These are phyloP conservation scores for Trametes hirsuta DNA, from an alignment of 1,284 basidiomycete genomes.

Conservation along the genomic window DNA sequence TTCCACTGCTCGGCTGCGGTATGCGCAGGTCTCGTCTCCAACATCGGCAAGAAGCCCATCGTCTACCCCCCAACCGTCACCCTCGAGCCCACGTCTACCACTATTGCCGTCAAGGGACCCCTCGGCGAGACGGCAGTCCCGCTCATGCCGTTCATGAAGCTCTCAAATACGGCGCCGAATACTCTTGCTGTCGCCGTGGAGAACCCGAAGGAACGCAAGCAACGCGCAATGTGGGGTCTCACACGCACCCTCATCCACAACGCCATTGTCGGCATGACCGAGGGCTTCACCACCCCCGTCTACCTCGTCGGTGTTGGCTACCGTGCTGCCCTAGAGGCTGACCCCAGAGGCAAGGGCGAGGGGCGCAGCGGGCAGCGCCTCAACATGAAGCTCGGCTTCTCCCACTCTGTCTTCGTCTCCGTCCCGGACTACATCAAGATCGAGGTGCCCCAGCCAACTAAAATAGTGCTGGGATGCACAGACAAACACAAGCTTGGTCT, in stretches of 20 bases:
- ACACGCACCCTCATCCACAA: conserved; percentile 90
- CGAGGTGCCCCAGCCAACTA: conserved; percentile 71
- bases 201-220: conserved; percentile 71
- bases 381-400: conserved; percentile 91
- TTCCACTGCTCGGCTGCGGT: conserved; percentile 31
- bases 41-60: conserved; percentile 85
- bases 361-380: conserved; percentile 67
- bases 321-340: conserved; percentile 84
- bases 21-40: conserved; percentile 50
- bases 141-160: conserved; percentile 69
- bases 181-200: conserved; percentile 69
- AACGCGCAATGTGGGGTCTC: conserved; percentile 92
- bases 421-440: conserved; percentile 82
- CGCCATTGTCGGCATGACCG: conserved; percentile 88
- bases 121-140: conserved; percentile 74
- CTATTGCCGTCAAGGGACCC: conserved; percentile 73
- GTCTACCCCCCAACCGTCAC: conserved; percentile 69
- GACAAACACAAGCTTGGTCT: conserved; percentile 83
- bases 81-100: conserved; percentile 54
- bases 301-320: conserved; percentile 96
- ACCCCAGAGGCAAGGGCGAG: conserved; percentile 67
- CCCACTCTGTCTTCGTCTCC: conserved; percentile 84
- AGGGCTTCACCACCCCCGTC: conserved; percentile 83
- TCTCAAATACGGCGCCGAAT: conserved; percentile 56
- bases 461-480: conserved; percentile 69